phyloP scores from a whole-genome alignment of 2,329 filamentous ascomycete species.

The Aspergillus sp. region DNA sequence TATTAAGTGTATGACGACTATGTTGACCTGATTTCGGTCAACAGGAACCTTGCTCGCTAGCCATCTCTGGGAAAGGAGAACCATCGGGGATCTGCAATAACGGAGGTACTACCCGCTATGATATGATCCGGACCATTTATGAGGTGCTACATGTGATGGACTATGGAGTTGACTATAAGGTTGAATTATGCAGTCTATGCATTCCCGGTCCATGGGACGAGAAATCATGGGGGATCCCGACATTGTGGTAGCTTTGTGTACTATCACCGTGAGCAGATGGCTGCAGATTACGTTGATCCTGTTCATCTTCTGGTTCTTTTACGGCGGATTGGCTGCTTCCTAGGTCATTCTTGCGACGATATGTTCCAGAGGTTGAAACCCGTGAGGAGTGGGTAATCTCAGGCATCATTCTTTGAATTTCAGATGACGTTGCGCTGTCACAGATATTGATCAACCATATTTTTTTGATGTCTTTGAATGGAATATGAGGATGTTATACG shows the following conservation, averaged over 20 bases:
- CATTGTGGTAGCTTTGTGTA: not conserved
- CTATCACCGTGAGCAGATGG: no score
- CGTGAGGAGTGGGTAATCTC: no score
- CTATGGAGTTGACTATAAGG: not conserved
- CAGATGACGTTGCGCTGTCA: no score
- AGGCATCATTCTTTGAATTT: no score
- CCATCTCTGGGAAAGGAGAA: not conserved
- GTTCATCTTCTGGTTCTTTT: no score
- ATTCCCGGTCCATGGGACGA: not conserved
- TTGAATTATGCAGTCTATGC: not conserved
- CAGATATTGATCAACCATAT: no score
- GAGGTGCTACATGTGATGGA: slow-evolving; percentile 8
- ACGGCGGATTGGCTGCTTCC: no score
- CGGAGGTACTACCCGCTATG: slow-evolving; percentile 3
- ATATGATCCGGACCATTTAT: slow-evolving; percentile 10
- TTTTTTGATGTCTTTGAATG: no score
- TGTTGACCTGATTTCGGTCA: not conserved
- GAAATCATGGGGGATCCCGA: not conserved
- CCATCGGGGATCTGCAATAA: not conserved
- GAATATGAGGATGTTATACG: no score
- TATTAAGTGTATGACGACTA: not conserved
- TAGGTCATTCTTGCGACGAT: no score
- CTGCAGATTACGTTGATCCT: no score
- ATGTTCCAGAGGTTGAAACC: no score
- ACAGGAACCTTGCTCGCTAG: not conserved